These are phyloP conservation scores for Termitomyces sp. DNA, from an alignment of 768 basidiomycete species.

Conservation along the genomic window DNA sequence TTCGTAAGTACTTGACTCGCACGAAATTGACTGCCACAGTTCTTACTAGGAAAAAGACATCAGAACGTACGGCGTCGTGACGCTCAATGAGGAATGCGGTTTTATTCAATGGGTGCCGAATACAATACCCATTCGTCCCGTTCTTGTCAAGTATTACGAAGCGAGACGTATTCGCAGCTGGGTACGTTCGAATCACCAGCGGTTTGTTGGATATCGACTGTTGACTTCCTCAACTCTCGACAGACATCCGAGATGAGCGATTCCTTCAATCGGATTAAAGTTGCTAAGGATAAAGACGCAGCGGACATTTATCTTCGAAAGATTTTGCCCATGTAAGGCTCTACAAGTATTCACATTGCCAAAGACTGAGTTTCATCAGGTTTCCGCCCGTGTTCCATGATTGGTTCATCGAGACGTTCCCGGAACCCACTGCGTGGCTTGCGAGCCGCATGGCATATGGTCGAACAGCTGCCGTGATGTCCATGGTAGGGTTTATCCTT, in stretches of 20 bases:
- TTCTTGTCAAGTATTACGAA: conserved; percentile 71
- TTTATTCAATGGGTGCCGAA: conserved; percentile 99
- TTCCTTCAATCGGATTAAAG: conserved; percentile 50
- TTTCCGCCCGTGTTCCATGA: conserved; percentile 90
- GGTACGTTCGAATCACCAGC: conserved; percentile 28
- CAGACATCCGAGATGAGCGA: conserved; percentile 48
- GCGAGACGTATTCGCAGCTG: conserved; percentile 37
- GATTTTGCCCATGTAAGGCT: conserved; percentile 55
- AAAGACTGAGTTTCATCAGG: conserved; percentile 33
- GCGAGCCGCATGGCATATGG: conserved; percentile 83
- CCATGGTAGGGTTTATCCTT: conserved; percentile 95
- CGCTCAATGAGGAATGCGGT: conserved; percentile 95
- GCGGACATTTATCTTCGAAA: conserved; percentile 50
- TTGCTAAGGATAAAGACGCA: conserved; percentile 45
- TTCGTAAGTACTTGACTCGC: conserved; percentile 57
- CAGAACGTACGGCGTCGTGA: conserved; percentile 97
- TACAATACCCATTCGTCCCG: conserved; percentile 77
- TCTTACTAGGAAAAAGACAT: conserved; percentile 59
- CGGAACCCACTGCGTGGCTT: conserved; percentile 95
- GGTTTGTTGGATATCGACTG: neutral
- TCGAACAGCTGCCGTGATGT: conserved; percentile 94
- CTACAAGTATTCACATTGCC: neutral
- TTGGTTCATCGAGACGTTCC: conserved; percentile 97
- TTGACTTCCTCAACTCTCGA: neutral
- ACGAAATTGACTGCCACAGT: neutral